These are phyloP conservation scores for Chenopodium album DNA, from an alignment of 148 eudicot genomes.

Conservation along the genomic window DNA sequence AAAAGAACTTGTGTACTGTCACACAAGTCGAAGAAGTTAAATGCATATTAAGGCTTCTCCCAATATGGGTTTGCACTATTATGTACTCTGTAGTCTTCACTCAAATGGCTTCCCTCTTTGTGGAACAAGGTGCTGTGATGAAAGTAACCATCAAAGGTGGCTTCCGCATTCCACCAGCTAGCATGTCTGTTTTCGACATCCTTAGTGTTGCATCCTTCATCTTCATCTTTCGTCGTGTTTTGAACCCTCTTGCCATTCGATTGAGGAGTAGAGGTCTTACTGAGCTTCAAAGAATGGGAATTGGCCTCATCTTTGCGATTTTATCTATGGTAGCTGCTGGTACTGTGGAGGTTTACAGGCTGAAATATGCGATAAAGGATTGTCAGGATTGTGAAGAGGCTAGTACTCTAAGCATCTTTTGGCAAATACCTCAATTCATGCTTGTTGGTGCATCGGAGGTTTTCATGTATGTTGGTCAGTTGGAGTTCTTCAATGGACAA, in stretches of 20 bases:
- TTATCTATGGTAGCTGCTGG: conserved; percentile 65
- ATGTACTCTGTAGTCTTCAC: conserved; percentile 76
- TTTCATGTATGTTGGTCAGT: conserved; percentile 74
- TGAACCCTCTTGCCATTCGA: conserved; percentile 44
- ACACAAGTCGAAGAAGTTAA: conserved; percentile 85
- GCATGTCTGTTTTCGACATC: conserved; percentile 74
- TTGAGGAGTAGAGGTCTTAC: conserved; percentile 48
- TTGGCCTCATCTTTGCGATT: conserved; percentile 53
- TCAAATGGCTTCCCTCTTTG: conserved; percentile 75
- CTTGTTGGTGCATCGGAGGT: conserved; percentile 74
- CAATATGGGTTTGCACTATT: conserved; percentile 79
- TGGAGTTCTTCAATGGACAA: conserved; percentile 69
- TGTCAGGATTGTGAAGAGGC: conserved; percentile 33
- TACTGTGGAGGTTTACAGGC: conserved; percentile 47
- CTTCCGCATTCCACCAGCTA: conserved; percentile 67
- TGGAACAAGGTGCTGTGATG: conserved; percentile 81
- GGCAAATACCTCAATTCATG: conserved; percentile 74
- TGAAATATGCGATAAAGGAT: conserved; percentile 30
- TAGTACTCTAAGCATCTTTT: conserved; percentile 55
- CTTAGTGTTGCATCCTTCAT: conserved; percentile 59
- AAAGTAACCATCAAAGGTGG: conserved; percentile 29
- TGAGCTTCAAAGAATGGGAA: conserved; percentile 69
- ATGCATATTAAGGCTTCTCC: conserved; percentile 64
- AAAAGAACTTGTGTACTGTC: conserved; percentile 58
- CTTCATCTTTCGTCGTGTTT: conserved; percentile 51